Percentiles rank a stretch among this genome's conserved stretches.
phyloP scores from a whole-genome alignment of 2,329 filamentous ascomycete species.

The Colletotrichum sp. region DNA sequence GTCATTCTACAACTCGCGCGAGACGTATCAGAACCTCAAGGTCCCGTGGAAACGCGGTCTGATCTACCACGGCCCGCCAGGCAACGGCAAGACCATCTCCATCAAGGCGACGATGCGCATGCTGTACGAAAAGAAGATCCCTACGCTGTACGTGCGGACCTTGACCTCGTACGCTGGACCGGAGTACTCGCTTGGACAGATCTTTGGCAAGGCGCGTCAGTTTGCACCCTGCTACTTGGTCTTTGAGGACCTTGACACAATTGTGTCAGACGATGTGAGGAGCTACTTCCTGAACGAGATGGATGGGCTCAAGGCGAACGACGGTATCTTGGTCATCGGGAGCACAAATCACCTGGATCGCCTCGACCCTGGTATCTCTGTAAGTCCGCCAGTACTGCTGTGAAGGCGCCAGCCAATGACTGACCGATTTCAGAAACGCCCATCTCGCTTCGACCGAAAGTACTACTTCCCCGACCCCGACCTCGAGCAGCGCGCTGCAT shows the following conservation, averaged over 20 bases:
- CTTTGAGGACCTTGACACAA: constrained; percentile 74
- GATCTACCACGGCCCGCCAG: constrained; percentile 69
- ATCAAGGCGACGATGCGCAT: constrained; percentile 75
- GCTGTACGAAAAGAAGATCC: constrained; percentile 60
- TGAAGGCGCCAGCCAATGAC: neutral
- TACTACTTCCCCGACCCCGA: constrained; percentile 67
- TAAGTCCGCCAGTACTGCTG: constrained; percentile 28
- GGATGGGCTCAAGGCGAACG: constrained; percentile 71
- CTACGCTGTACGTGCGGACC: constrained; percentile 67
- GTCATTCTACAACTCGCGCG: constrained; percentile 65
- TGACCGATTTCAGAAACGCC: constrained; percentile 54
- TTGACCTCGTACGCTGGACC: constrained; percentile 56
- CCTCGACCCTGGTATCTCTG: constrained; percentile 68
- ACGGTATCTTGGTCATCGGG: constrained; percentile 73
- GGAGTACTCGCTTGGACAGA: constrained; percentile 55
- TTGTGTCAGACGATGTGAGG: constrained; percentile 64
- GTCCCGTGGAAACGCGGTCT: constrained; percentile 76
- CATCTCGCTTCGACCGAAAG: constrained; percentile 70
- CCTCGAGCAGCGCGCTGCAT: constrained; percentile 58
- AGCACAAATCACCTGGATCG: constrained; percentile 71
- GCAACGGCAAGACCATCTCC: constrained; percentile 73
- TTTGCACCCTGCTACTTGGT: constrained; percentile 73
- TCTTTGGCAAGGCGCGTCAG: constrained; percentile 65
- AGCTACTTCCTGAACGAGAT: constrained; percentile 78
- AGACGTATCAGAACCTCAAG: constrained; percentile 63